These are phyloP conservation scores for Coniella vitis DNA, from an alignment of 2,329 filamentous ascomycete genomes.

Conservation along the genomic window DNA sequence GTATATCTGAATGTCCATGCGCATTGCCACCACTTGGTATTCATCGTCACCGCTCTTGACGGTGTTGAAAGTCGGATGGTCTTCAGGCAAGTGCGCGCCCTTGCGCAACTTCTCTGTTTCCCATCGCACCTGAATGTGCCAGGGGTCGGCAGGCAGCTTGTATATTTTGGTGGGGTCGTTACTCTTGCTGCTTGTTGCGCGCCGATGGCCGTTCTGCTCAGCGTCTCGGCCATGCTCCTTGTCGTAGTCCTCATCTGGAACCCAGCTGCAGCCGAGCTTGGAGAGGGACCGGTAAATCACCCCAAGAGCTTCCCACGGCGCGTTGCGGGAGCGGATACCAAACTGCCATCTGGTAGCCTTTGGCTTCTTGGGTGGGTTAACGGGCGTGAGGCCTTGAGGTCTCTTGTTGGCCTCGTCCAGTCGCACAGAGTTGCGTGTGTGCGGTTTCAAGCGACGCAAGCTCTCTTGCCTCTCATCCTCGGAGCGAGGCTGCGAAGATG, in stretches of 20 bases:
- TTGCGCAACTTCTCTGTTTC: conserved; percentile 58
- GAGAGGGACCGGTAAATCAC: conserved; percentile 90
- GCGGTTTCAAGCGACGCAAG: conserved; percentile 74
- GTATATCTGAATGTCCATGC: conserved; percentile 94
- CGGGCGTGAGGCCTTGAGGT: conserved; percentile 57
- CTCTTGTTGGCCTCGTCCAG: conserved; percentile 57
- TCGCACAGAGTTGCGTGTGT: conserved; percentile 64
- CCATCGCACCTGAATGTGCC: conserved; percentile 90
- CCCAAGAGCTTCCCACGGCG: conserved; percentile 86
- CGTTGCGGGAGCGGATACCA: conserved; percentile 89
- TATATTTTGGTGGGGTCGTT: conserved; percentile 58
- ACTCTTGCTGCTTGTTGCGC: conserved; percentile 23
- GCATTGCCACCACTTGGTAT: conserved; percentile 76
- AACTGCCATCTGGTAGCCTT: conserved; percentile 96
- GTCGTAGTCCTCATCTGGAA: conserved; percentile 56
- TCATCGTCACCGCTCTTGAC: conserved; percentile 36
- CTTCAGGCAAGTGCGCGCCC: conserved; percentile 27
- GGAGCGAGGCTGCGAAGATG: conserved; percentile 45
- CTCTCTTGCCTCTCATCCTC: conserved; percentile 77
- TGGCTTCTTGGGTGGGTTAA: conserved; percentile 59
- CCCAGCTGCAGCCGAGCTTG: conserved; percentile 85
- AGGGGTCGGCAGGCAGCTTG: conserved; percentile 84
- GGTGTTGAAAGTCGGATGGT: conserved; percentile 20
- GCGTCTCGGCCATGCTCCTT: conserved; percentile 38
- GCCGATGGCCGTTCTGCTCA: conserved; percentile 29